Evolutionary conservation across 2,329 filamentous ascomycete genomes (phyloP), one percentile per base, ranked within the genome.

Genomic region (Fusarium solani-melongenae): DNA sequence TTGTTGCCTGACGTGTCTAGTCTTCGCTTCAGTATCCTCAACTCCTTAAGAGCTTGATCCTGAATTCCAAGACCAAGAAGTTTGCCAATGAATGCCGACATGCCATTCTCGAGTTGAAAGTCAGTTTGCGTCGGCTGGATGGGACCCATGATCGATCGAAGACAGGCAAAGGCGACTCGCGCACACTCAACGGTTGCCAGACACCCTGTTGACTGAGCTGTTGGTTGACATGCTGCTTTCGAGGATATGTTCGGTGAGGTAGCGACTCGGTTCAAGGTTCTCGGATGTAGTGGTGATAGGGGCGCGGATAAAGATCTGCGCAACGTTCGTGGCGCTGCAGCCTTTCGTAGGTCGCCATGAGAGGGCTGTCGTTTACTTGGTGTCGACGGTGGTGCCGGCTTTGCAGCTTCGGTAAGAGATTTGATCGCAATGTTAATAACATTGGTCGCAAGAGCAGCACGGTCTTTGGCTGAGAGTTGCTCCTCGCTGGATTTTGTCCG

Each of bases 341-440:
- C 72, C 76, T 85, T 79, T 55, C 71, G 75, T 27, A 63, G 60
- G 33, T 83, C 82, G 51, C 82, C 80, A 39, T 82, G 80, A 3
- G 82, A 71, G 17, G 80, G 79, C 74, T 79, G 79, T 68, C 69
- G 79, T 44, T 81, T 80, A n/a, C 76, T 75, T 9, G 82, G 78
- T 15, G 82, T 79, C 3, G 80, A 62, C 5, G 77, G 71, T 2
- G 81, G 72, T 5, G 82, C 70, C 3, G 84, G 81, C 79, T 91
- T 94, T 22, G 90, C 86, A 0, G 90, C 90, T 64, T 93, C 91
- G n/a, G 88, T 87, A 5, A 96, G 86, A 11, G 88, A 86, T 77
- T 93, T 94, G 41, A 95, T 85, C 1, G 91, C 87, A 8, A 86
- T 85, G 79, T 95, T 96, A 76, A 94, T 90, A 38, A 94, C 86